Conservation (phyloP, 176 grass and related monocot species). For the Oryza officinalis region DNA sequence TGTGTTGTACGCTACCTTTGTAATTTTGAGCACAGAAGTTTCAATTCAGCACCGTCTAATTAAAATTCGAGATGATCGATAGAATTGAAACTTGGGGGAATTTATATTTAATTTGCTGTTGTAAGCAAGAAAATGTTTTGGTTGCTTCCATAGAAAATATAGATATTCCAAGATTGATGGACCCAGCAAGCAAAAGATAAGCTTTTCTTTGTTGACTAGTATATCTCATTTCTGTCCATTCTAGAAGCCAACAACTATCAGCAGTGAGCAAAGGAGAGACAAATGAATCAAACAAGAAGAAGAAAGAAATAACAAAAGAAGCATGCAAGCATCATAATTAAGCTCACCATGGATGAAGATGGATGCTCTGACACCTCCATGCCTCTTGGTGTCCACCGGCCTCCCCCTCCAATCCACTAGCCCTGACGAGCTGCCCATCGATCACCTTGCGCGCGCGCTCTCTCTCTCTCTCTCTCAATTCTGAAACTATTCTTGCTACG, state of each 20-base stretch:
- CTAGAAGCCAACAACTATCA: not conserved
- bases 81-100: no score
- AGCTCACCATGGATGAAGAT: conserved; percentile 45
- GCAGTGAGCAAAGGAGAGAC: not conserved
- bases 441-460: no score
- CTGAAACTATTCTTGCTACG: no score
- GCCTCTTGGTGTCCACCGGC: conserved; percentile 36
- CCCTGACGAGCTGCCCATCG: conserved; percentile 33
- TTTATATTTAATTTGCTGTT: no score
- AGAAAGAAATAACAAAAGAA: no score
- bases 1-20: no score
- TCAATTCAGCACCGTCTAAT: no score
- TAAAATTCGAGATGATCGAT: no score
- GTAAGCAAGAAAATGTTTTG: no score
- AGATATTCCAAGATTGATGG: not conserved
- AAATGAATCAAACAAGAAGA: not conserved
- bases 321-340: no score
- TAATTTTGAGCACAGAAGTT: no score
- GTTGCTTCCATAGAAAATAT: not conserved
- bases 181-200: not conserved
- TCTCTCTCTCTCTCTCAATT: not conserved
- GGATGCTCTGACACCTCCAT: conserved; percentile 50
- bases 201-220: not conserved
- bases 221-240: not conserved
- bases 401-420: conserved; percentile 49